Evolutionary conservation across 495 filamentous ascomycete genomes (phyloP).

Genomic region (Penicillium longicatenatum): DNA sequence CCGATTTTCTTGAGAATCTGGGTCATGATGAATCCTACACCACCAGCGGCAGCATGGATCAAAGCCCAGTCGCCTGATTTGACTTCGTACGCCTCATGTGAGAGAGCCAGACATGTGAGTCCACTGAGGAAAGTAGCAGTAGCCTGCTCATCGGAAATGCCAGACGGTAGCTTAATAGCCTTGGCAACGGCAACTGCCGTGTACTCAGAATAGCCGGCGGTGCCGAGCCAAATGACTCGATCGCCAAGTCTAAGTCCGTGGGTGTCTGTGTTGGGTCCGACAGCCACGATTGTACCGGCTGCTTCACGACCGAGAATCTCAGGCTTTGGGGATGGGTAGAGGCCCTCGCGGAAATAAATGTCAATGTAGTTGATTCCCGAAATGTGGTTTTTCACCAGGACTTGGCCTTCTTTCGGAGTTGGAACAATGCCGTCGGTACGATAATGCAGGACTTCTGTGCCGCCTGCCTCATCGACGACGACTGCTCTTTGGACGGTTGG

Average conservation of each 20-base stretch:
- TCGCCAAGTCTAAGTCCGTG: conserved; percentile 61
- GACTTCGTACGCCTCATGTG: conserved; percentile 74
- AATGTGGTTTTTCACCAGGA: conserved; percentile 84
- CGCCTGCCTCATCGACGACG: too few species aligned
- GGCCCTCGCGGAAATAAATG: conserved; percentile 87
- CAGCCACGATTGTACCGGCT: conserved; percentile 60
- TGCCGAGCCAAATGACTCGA: conserved; percentile 65
- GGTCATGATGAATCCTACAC: conserved; percentile 75
- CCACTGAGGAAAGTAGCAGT: conserved; percentile 78
- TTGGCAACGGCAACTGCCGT: conserved; percentile 59
- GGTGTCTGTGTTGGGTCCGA: conserved; percentile 45
- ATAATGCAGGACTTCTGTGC: too few species aligned
- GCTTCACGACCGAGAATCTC: conserved; percentile 87
- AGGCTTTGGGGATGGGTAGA: conserved; percentile 77
- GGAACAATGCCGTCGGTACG: too few species aligned
- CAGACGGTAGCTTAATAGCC: conserved; percentile 65
- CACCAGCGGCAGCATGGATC: conserved; percentile 88
- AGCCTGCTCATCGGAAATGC: conserved; percentile 59
- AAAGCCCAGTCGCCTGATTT: conserved; percentile 80
- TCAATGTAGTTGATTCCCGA: conserved; percentile 87
- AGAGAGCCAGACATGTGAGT: conserved; percentile 80
- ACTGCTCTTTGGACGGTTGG: too few species aligned
- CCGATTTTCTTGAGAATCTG: conserved; percentile 75
- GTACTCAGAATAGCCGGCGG: conserved; percentile 75
- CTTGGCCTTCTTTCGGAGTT: conserved; percentile 63